Evolutionary conservation across 176 grass and related monocot species (phyloP).

Genomic region (Leersia perrieri): DNA sequence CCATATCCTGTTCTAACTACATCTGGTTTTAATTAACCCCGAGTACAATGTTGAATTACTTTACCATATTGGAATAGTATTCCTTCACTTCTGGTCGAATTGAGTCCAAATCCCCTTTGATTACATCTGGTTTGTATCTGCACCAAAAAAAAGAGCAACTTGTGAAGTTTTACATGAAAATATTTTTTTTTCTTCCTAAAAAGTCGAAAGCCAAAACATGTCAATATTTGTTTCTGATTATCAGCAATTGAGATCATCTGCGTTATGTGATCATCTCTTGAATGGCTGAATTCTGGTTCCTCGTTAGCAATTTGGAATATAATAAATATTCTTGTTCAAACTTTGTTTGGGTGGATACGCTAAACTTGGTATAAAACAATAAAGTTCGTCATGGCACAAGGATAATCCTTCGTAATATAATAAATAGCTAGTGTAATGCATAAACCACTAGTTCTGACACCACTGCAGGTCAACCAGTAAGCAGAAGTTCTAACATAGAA

Average conservation of each 20-base stretch:
- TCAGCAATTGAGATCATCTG: background rate
- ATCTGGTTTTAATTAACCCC: conserved; percentile 30
- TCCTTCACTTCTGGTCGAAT: conserved; percentile 71
- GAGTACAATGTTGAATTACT: conserved; percentile 30
- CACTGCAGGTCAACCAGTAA: conserved; percentile 8
- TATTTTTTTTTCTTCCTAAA: background rate
- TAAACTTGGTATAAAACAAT: background rate
- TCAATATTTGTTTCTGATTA: background rate
- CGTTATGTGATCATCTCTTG: background rate
- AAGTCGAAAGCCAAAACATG: background rate
- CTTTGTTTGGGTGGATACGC: background rate
- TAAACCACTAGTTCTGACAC: background rate
- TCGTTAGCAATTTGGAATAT: background rate
- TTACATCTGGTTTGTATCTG: conserved; percentile 48
- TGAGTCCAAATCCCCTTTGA: conserved; percentile 90
- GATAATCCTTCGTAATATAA: background rate
- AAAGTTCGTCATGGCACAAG: background rate
- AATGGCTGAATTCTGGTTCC: background rate
- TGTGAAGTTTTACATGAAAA: background rate
- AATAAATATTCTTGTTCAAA: background rate
- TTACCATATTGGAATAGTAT: conserved; percentile 80
- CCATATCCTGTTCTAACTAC: conserved; percentile 3
- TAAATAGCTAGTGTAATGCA: background rate
- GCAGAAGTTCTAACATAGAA: background rate
- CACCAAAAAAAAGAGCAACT: background rate